Conservation (phyloP, 495 filamentous ascomycete genomes). For the Articulospora tetracladia region DNA sequence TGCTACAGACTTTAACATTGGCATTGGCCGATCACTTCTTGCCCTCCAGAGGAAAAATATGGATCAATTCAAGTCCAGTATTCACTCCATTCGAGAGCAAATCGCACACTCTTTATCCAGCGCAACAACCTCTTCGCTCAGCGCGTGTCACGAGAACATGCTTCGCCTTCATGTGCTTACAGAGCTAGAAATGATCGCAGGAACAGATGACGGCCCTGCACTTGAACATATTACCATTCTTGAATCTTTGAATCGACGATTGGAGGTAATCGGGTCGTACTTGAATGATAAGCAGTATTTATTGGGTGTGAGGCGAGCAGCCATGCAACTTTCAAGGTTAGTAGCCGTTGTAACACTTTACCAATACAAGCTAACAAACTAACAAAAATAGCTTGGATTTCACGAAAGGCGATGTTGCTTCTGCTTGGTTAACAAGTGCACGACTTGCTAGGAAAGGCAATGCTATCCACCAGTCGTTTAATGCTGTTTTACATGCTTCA, state of each 20-base stretch:
- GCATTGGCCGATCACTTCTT: slow-evolving; percentile 68
- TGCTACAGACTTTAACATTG: slow-evolving; percentile 77
- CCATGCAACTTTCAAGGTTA: slow-evolving; percentile 57
- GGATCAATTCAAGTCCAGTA: slow-evolving; percentile 50
- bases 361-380: neutral
- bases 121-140: slow-evolving; percentile 71
- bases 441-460: slow-evolving; percentile 81
- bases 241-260: slow-evolving; percentile 62
- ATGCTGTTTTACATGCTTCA: slow-evolving; percentile 86
- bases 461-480: slow-evolving; percentile 81
- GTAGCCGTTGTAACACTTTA: no score
- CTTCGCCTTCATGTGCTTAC: slow-evolving; percentile 81
- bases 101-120: slow-evolving; percentile 70
- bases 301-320: slow-evolving; percentile 78
- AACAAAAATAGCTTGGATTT: slow-evolving; percentile 36
- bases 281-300: slow-evolving; percentile 90
- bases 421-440: slow-evolving; percentile 82
- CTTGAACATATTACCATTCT: slow-evolving; percentile 42
- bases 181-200: slow-evolving; percentile 79
- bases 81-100: slow-evolving; percentile 62
- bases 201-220: slow-evolving; percentile 25
- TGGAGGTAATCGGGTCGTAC: slow-evolving; percentile 83
- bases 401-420: slow-evolving; percentile 67
- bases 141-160: slow-evolving; percentile 74
- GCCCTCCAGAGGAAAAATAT: slow-evolving; percentile 53